These are phyloP conservation scores for Dicorynia guianensis DNA, from an alignment of 306 rosid species.

Conservation along the genomic window DNA sequence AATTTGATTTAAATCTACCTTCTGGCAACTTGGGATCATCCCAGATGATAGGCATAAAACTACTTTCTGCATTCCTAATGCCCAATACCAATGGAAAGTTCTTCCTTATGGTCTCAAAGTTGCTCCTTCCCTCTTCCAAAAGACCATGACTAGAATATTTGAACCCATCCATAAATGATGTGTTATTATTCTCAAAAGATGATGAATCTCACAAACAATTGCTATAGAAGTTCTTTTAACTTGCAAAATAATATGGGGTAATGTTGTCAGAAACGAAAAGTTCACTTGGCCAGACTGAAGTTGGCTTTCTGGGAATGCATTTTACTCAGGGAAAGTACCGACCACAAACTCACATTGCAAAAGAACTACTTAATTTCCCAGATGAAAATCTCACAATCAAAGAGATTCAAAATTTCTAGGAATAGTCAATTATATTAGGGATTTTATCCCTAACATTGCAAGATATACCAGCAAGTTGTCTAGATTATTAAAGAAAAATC, in stretches of 20 bases:
- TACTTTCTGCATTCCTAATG: no score
- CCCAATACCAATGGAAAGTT: no score
- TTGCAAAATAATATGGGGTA: no score
- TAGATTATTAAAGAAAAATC: no score
- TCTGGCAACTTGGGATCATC: no score
- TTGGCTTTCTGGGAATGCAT: not conserved
- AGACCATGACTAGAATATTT: not conserved
- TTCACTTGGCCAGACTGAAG: not conserved
- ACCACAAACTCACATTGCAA: not conserved
- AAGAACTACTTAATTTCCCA: not conserved
- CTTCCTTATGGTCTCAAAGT: no score
- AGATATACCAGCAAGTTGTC: not conserved
- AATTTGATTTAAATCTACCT: no score
- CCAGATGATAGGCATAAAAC: no score
- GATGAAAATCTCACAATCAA: not conserved
- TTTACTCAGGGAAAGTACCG: no score
- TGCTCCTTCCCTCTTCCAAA: no score
- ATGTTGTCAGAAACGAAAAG: no score
- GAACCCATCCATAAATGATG: not conserved
- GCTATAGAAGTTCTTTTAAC: not conserved
- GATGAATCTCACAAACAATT: not conserved
- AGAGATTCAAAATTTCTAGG: not conserved
- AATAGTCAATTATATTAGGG: not conserved
- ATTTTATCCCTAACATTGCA: not conserved
- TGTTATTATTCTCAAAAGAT: not conserved